These are phyloP conservation scores for Blastocystis sp. DNA, from an alignment of 352 stramenopile species.

Conservation along the genomic window DNA sequence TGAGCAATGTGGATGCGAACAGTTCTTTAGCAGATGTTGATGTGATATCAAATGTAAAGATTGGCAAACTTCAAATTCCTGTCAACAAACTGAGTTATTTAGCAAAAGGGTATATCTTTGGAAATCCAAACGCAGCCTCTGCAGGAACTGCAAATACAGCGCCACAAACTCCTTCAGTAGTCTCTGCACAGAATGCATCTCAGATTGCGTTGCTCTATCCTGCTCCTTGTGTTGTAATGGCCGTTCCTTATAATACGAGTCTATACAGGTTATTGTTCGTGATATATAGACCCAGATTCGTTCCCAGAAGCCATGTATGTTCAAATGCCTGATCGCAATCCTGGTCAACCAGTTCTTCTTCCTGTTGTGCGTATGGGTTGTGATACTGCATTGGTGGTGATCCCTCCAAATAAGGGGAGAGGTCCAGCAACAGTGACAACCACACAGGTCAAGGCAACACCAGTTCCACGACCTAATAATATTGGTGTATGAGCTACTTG, in stretches of 20 bases:
- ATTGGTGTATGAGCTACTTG: conserved; percentile 16
- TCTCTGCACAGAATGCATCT: conserved; percentile 42
- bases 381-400: conserved; percentile 50
- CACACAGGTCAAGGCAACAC: conserved; percentile 31
- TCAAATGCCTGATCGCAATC: conserved; percentile 36
- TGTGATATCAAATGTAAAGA: conserved; percentile 22
- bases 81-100: conserved; percentile 50
- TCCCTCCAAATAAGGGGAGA: conserved; percentile 29
- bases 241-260: conserved; percentile 60
- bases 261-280: neutral
- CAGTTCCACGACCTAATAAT: neutral
- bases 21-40: conserved; percentile 3
- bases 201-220: conserved; percentile 52
- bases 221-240: conserved; percentile 60
- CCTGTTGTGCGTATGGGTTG: conserved; percentile 61
- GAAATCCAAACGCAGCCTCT: neutral
- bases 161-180: neutral
- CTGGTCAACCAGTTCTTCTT: conserved; percentile 31
- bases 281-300: conserved; percentile 51
- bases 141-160: neutral
- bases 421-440: neutral
- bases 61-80: conserved; percentile 8
- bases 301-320: conserved; percentile 61
- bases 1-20: neutral
- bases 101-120: conserved; percentile 51